Conservation (phyloP, 768 basidiomycete species). For the Lyophyllum shimeji region DNA sequence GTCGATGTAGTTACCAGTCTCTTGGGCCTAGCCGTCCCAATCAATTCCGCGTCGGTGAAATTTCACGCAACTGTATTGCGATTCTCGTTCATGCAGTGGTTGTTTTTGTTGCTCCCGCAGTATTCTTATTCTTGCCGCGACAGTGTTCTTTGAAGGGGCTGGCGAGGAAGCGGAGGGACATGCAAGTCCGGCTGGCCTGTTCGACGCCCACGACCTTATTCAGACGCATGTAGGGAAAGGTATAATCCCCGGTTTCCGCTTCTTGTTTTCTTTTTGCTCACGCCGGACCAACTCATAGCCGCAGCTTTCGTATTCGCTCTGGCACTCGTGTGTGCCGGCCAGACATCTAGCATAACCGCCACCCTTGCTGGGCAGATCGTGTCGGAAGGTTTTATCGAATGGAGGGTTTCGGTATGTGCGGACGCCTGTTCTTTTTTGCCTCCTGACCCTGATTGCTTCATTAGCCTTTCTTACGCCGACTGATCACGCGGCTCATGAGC, state of each 20-base stretch:
- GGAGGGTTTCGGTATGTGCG: slow-evolving; percentile 55
- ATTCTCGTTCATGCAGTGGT: slow-evolving; percentile 1
- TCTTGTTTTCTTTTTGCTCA: not conserved
- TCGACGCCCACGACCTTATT: slow-evolving; percentile 70
- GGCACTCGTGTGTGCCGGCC: slow-evolving; percentile 72
- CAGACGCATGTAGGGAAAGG: slow-evolving; percentile 54
- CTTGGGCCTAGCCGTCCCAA: slow-evolving; percentile 68
- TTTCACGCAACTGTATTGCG: not conserved
- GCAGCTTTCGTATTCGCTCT: slow-evolving; percentile 74
- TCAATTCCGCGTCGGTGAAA: slow-evolving; percentile 64
- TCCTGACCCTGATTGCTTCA: not conserved
- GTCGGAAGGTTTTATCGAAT: slow-evolving; percentile 77
- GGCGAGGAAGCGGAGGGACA: slow-evolving; percentile 21
- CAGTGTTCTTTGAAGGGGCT: slow-evolving; percentile 58
- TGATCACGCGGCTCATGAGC: slow-evolving; percentile 68
- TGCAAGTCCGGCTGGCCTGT: slow-evolving; percentile 56
- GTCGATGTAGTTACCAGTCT: slow-evolving; percentile 60
- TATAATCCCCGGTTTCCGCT: slow-evolving; percentile 21
- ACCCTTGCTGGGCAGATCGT: slow-evolving; percentile 81
- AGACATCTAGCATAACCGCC: slow-evolving; percentile 76
- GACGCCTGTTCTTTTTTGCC: not conserved
- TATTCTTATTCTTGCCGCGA: slow-evolving; percentile 70
- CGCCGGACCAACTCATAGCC: slow-evolving; percentile 31
- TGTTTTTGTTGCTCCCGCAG: slow-evolving; percentile 26
- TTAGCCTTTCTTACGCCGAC: slow-evolving; percentile 60